phyloP scores from a whole-genome alignment of 345 rosid species.

The Turnera subulata region DNA sequence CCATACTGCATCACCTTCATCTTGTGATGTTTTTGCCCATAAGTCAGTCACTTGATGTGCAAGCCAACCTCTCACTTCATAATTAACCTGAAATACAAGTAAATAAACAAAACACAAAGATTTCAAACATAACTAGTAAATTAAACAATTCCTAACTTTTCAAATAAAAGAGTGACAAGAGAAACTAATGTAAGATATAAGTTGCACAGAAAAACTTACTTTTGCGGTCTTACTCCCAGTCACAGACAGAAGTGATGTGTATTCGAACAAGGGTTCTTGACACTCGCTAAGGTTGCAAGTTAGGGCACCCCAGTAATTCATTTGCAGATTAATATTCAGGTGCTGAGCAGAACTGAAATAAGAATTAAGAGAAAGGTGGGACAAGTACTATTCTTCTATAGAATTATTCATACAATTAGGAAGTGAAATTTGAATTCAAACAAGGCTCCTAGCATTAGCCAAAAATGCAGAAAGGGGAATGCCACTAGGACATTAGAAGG shows the following conservation, averaged over 20 bases:
- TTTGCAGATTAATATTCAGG: conserved; percentile 88
- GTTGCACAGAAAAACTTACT: conserved; percentile 33
- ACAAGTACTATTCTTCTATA: conserved; percentile 1
- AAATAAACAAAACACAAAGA: background rate
- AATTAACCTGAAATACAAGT: conserved; percentile 58
- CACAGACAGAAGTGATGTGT: conserved; percentile 53
- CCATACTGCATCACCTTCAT: conserved; percentile 67
- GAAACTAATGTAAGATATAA: background rate
- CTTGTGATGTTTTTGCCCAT: conserved; percentile 92
- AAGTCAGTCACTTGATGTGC: conserved; percentile 82
- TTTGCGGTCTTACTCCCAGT: conserved; percentile 85
- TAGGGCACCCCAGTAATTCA: conserved; percentile 96
- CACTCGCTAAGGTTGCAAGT: conserved; percentile 83
- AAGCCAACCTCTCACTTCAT: conserved; percentile 84
- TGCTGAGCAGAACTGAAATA: conserved; percentile 80
- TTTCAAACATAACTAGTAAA: background rate
- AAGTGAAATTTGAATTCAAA: background rate
- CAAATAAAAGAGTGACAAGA: too few relatives aligned
- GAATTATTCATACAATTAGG: background rate
- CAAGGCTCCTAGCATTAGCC: too few relatives aligned
- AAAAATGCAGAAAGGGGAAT: too few relatives aligned
- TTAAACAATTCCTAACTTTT: too few relatives aligned
- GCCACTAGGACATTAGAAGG: too few relatives aligned
- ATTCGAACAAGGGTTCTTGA: conserved; percentile 86
- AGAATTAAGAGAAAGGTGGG: background rate